Conservation (phyloP, 2,329 filamentous ascomycete species). For the Dryadomyces quercivorus region DNA sequence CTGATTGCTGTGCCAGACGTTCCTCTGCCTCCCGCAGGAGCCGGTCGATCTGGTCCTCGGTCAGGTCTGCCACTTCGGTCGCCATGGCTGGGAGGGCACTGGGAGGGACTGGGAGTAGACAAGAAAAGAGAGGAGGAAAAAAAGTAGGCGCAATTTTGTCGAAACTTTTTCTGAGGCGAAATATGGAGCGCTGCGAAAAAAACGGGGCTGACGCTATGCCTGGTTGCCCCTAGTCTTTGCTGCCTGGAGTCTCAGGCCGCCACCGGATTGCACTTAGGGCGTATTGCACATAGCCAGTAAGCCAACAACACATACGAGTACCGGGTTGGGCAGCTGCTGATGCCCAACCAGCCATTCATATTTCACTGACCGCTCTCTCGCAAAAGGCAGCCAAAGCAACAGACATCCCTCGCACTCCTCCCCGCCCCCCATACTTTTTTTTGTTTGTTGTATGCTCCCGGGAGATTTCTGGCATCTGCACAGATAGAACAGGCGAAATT, state of each 20-base stretch:
- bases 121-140: slow-evolving; percentile 2
- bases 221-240: not conserved
- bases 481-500: not conserved
- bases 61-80: slow-evolving; percentile 14
- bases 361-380: slow-evolving; percentile 21
- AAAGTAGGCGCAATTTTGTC: not conserved
- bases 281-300: too few relatives aligned
- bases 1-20: slow-evolving; percentile 18
- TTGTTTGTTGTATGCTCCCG: not conserved
- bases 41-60: slow-evolving; percentile 24
- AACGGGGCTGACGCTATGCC: not conserved
- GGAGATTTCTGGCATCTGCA: not conserved
- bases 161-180: not conserved
- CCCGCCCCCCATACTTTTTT: slow-evolving; percentile 2
- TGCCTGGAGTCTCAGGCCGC: not conserved
- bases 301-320: not conserved
- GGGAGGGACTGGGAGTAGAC: too few relatives aligned
- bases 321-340: slow-evolving; percentile 13
- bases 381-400: slow-evolving; percentile 2
- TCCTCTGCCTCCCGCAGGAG: slow-evolving; percentile 27
- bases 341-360: slow-evolving; percentile 20
- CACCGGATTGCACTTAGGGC: not conserved
- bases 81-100: slow-evolving; percentile 16
- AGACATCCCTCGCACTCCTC: slow-evolving; percentile 10
- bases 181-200: not conserved